A percentile compares a stretch with the other conserved stretches of the same genome.
Evolutionary conservation across 345 rosid species (phyloP).

Genomic region (Heritiera fomes): DNA sequence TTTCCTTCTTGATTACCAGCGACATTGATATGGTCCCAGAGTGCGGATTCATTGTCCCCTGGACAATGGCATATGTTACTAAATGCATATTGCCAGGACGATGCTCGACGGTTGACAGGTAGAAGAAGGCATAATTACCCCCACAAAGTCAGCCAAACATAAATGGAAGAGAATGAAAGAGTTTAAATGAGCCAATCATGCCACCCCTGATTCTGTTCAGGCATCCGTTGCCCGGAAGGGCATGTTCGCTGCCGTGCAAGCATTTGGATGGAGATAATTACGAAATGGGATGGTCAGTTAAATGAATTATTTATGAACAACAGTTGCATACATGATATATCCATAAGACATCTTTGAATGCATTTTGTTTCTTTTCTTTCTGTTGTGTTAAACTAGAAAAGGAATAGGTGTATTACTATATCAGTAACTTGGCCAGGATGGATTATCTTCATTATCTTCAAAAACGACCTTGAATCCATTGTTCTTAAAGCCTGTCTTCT

Average conservation of each 20-base stretch:
- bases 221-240: neutral
- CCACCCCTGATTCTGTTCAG: neutral
- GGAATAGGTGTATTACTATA: neutral
- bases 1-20: too few species aligned
- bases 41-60: neutral
- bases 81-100: neutral
- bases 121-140: neutral
- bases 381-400: neutral
- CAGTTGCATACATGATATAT: neutral
- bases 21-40: neutral
- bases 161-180: neutral
- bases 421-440: conserved; percentile 25
- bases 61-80: neutral
- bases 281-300: neutral
- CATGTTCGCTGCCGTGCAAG: neutral
- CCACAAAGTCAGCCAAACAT: neutral
- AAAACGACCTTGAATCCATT: conserved; percentile 71
- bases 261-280: neutral
- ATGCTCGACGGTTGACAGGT: neutral
- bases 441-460: conserved; percentile 45
- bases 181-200: neutral
- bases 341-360: neutral
- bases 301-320: neutral
- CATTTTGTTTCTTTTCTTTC: neutral
- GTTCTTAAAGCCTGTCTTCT: conserved; percentile 80